A percentile compares a stretch with the other conserved stretches of the same genome.
Evolutionary conservation across 2,329 filamentous ascomycete species (phyloP).

Genomic region (Aurifilum marmelostoma): DNA sequence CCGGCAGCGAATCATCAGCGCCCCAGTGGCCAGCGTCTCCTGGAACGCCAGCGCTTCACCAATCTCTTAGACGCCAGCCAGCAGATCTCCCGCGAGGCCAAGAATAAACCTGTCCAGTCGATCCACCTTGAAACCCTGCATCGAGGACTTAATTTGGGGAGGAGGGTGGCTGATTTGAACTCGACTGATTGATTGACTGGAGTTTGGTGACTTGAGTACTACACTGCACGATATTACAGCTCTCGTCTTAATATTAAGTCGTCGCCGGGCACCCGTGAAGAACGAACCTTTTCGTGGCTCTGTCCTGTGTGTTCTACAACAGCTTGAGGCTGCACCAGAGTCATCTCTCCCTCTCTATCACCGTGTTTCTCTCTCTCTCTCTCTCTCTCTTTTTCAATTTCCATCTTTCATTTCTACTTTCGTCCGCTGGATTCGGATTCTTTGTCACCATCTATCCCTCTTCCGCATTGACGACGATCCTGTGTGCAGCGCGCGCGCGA

Average conservation of each 20-base stretch:
- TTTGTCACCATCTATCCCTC: conserved; percentile 19
- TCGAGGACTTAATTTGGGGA: conserved; percentile 1
- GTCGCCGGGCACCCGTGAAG: background rate
- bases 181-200: background rate
- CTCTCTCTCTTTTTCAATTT: background rate
- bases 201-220: background rate
- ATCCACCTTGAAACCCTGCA: conserved; percentile 20
- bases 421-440: conserved; percentile 28
- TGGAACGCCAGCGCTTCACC: conserved; percentile 28
- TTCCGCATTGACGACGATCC: conserved; percentile 17
- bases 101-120: conserved; percentile 21
- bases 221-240: background rate
- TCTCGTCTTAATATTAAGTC: conserved; percentile 3
- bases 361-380: conserved; percentile 2
- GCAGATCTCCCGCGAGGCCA: conserved; percentile 16
- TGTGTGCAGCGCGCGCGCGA: background rate
- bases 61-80: conserved; percentile 29
- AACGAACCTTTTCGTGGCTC: background rate
- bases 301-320: conserved; percentile 15
- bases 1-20: conserved; percentile 26
- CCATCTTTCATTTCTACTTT: background rate
- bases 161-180: background rate
- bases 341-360: background rate
- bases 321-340: conserved; percentile 21
- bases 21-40: conserved; percentile 26